These are phyloP conservation scores for Thymus mandschuricus DNA, from an alignment of 257 asterid species.

Conservation along the genomic window DNA sequence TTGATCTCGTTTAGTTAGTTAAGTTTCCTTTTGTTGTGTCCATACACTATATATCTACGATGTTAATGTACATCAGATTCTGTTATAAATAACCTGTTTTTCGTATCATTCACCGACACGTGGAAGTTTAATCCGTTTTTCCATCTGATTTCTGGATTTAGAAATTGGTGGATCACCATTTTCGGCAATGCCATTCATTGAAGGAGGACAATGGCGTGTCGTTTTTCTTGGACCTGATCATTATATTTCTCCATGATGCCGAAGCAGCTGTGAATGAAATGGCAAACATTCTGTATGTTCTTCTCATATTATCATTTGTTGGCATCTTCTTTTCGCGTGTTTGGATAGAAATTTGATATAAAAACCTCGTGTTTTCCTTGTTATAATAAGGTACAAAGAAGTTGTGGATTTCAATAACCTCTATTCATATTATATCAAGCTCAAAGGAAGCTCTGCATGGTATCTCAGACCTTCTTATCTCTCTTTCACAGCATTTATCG, in stretches of 20 bases:
- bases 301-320: constrained; percentile 8
- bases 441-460: constrained; percentile 61
- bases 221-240: constrained; percentile 47
- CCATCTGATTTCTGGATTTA: constrained; percentile 5
- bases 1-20: not conserved
- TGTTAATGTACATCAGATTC: constrained; percentile 7
- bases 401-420: constrained; percentile 39
- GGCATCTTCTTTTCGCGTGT: not conserved
- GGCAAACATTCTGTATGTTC: constrained; percentile 38
- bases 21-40: not conserved
- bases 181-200: constrained; percentile 36
- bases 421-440: constrained; percentile 40
- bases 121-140: not conserved
- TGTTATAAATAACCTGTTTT: not conserved
- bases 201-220: constrained; percentile 39
- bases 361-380: constrained; percentile 5
- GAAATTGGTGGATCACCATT: constrained; percentile 48
- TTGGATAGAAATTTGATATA: not conserved
- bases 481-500: not conserved
- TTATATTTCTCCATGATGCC: constrained; percentile 35
- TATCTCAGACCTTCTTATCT: constrained; percentile 21
- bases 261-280: constrained; percentile 21
- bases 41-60: not conserved
- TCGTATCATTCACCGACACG: not conserved
- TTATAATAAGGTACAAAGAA: constrained; percentile 35